Percentiles rank a stretch among this genome's conserved stretches.
These are phyloP conservation scores for Scopulariopsis brevicaulis DNA, from an alignment of 2,329 filamentous ascomycete species.

Conservation along the genomic window DNA sequence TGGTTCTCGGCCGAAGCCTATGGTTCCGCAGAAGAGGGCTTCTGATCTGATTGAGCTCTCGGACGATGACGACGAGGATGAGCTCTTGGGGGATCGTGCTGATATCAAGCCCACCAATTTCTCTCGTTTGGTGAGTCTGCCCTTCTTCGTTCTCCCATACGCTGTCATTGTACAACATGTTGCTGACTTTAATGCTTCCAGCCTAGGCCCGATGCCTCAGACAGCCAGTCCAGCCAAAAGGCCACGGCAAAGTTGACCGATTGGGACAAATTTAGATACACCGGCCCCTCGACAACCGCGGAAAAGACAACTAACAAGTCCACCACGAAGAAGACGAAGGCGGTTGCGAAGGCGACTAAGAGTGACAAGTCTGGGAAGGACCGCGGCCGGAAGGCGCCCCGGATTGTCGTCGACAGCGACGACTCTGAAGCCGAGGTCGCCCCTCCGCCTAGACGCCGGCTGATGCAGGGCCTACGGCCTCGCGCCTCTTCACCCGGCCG, in stretches of 20 bases:
- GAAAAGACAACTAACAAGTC: neutral
- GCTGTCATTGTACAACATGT: neutral
- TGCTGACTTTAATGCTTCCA: neutral
- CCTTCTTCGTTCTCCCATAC: neutral
- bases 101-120: slow-evolving; percentile 53
- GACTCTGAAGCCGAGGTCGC: neutral
- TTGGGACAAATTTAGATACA: slow-evolving; percentile 2
- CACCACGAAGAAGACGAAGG: neutral
- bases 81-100: slow-evolving; percentile 35
- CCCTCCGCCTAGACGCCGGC: neutral
- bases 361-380: neutral
- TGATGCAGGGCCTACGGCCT: slow-evolving; percentile 9
- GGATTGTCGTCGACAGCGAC: slow-evolving; percentile 1
- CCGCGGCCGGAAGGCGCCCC: neutral
- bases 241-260: neutral
- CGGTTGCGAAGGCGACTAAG: neutral
- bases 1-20: neutral
- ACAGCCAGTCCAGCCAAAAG: neutral
- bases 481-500: neutral
- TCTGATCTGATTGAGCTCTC: slow-evolving; percentile 19
- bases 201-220: slow-evolving; percentile 1
- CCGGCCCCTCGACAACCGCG: neutral
- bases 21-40: slow-evolving; percentile 6
- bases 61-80: slow-evolving; percentile 42
- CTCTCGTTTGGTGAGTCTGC: slow-evolving; percentile 3